Evolutionary conservation across 441 rosid genomes (phyloP).

Genomic region (Erodium moschatum): DNA sequence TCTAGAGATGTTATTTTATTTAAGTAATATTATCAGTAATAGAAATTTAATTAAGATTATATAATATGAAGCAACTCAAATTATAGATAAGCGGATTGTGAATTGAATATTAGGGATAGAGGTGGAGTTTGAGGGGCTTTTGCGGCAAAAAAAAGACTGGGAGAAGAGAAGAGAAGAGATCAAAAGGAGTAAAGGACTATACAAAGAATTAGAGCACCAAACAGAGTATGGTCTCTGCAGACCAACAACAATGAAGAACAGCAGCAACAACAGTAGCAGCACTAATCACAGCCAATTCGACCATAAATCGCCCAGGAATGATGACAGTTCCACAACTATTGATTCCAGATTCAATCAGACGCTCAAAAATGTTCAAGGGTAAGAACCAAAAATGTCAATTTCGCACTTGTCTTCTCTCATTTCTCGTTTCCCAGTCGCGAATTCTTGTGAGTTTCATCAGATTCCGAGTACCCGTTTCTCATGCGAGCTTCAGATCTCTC

Average conservation of each 20-base stretch:
- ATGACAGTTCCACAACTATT: background rate
- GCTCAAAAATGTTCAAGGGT: constrained; percentile 93
- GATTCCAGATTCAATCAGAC: constrained; percentile 91
- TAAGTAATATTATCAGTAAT: no score
- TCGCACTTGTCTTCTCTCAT: background rate
- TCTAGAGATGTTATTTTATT: no score
- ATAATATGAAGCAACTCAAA: no score
- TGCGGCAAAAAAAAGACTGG: no score
- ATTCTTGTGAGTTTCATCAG: background rate
- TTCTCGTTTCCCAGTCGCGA: background rate
- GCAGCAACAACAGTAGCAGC: background rate
- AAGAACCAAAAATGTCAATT: constrained; percentile 8
- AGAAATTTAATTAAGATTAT: no score
- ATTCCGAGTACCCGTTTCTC: background rate
- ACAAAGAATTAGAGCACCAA: background rate
- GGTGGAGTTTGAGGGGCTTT: no score
- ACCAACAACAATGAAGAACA: constrained; percentile 1
- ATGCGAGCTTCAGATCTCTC: background rate
- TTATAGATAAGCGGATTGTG: no score
- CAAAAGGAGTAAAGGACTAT: background rate
- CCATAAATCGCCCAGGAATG: background rate
- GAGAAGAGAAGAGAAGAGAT: no score
- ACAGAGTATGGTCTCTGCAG: background rate
- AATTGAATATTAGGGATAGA: no score
- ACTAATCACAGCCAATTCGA: background rate